Conservation (phyloP, 2,329 filamentous ascomycete species). For the Fusarium fujikuroi region DNA sequence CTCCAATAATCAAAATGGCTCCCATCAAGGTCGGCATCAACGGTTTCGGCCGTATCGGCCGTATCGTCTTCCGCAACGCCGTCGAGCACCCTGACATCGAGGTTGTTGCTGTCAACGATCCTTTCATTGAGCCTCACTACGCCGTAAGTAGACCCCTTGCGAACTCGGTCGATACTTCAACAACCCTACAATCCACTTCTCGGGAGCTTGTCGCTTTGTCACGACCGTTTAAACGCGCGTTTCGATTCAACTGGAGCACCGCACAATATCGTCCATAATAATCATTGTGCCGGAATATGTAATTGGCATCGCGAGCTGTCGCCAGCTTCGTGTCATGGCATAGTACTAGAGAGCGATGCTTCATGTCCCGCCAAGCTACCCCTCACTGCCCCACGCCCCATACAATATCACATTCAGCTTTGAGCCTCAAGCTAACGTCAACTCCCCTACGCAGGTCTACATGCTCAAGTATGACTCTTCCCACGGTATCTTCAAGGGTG, state of each 20-base stretch:
- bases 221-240: neutral
- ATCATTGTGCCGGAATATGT: neutral
- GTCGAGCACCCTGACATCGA: constrained; percentile 89
- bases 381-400: constrained; percentile 26
- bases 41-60: constrained; percentile 99
- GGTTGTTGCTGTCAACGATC: constrained; percentile 97
- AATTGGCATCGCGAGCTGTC: neutral
- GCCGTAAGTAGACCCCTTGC: constrained; percentile 75
- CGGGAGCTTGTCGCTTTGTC: neutral
- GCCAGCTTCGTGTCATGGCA: neutral
- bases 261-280: neutral
- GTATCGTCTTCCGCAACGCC: constrained; percentile 99
- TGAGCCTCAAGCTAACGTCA: constrained; percentile 12
- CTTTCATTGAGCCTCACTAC: constrained; percentile 98
- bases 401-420: constrained; percentile 3
- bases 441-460: constrained; percentile 75
- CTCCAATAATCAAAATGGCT: constrained; percentile 52
- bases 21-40: constrained; percentile 92
- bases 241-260: neutral
- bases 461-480: constrained; percentile 99
- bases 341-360: neutral
- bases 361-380: constrained; percentile 17
- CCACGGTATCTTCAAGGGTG: constrained; percentile 96
- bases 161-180: constrained; percentile 12
- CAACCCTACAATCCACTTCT: neutral